Percentiles rank a stretch among this genome's conserved stretches.
Evolutionary conservation across 1,284 basidiomycete species (phyloP).

Genomic region (Microbotryum silenes-acaulis): DNA sequence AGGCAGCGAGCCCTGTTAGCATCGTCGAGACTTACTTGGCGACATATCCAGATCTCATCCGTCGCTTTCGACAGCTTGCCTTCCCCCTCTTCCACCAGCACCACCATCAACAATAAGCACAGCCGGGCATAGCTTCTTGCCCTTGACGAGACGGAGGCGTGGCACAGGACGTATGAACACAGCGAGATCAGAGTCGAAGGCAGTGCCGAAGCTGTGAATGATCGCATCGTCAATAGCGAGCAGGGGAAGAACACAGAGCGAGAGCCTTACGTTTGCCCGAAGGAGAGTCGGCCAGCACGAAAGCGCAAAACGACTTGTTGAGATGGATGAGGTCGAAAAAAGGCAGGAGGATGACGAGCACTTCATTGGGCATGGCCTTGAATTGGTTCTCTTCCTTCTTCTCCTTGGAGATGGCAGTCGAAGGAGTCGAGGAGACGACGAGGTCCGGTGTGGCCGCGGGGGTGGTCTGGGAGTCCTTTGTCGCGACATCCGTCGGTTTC

Average conservation of each 20-base stretch:
- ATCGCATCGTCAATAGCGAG: background rate
- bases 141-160: constrained; percentile 30
- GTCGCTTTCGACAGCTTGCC: constrained; percentile 20
- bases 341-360: constrained; percentile 32
- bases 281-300: constrained; percentile 19
- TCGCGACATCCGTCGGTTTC: background rate
- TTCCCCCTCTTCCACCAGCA: constrained; percentile 36
- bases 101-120: constrained; percentile 27
- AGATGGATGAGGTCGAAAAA: constrained; percentile 35
- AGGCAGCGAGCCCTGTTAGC: background rate
- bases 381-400: constrained; percentile 6
- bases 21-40: constrained; percentile 28
- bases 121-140: constrained; percentile 32
- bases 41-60: constrained; percentile 30
- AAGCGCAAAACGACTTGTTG: constrained; percentile 34
- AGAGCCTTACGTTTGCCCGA: background rate
- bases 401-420: background rate
- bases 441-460: background rate
- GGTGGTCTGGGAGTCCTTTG: background rate
- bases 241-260: background rate
- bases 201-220: constrained; percentile 15
- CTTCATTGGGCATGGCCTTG: constrained; percentile 25
- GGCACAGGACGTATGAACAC: constrained; percentile 35
- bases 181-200: constrained; percentile 34
- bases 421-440: no score